Conservation (phyloP, 345 rosid species). For the Aquilaria sinensis region DNA sequence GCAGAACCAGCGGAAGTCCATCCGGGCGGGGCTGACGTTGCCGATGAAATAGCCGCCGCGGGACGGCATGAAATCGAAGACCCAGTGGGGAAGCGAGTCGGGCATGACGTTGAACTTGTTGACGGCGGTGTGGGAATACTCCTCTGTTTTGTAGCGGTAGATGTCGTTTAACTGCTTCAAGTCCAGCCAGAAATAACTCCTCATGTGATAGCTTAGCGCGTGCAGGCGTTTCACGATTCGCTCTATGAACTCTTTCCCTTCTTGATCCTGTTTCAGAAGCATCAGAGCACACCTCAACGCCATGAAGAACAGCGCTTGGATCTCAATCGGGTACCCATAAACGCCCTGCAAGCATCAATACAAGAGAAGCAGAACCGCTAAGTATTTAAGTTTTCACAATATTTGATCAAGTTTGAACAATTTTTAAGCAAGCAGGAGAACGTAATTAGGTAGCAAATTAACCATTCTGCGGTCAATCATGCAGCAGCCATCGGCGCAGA, state of each 20-base stretch:
- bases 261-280: conserved; percentile 45
- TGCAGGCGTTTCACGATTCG: conserved; percentile 46
- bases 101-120: conserved; percentile 68
- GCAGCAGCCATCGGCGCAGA: conserved; percentile 81
- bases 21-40: conserved; percentile 55
- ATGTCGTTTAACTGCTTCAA: conserved; percentile 56
- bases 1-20: conserved; percentile 74
- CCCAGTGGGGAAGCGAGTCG: conserved; percentile 62
- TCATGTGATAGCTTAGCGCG: conserved; percentile 62
- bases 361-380: background rate
- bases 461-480: conserved; percentile 94
- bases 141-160: conserved; percentile 62
- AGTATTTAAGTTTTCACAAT: no score
- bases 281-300: conserved; percentile 49
- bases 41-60: conserved; percentile 67
- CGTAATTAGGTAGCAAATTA: background rate
- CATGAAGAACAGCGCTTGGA: conserved; percentile 62
- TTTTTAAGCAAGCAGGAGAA: no score
- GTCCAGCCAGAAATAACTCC: conserved; percentile 61
- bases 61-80: conserved; percentile 58
- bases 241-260: conserved; percentile 56
- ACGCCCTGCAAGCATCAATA: conserved; percentile 31
- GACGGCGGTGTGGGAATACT: conserved; percentile 57
- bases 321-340: conserved; percentile 62
- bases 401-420: no score